Base-by-base conservation (phyloP, 2,329 filamentous ascomycete genomes). In the Bisporella sp. region DNA sequence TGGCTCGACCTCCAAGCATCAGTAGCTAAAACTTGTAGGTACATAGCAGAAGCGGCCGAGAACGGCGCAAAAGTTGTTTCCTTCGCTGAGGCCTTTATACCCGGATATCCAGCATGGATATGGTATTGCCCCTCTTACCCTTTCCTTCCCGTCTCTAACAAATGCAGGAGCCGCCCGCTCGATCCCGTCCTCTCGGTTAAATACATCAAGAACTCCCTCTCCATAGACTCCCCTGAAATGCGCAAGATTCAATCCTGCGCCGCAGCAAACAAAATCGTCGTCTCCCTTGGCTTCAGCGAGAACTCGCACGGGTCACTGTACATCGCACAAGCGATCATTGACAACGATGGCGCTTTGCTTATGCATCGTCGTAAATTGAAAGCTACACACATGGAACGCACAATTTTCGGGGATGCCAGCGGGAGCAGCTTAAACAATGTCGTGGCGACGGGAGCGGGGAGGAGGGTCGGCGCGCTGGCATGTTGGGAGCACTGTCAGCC, bases 1-100 rank as follows among this genome's bases (percentile, higher is more conserved):
- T 84, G 79, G 79, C 68, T 84, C 5, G 76, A 85, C 57, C 71
- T 84, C 3, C 67, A 73, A 9, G 74, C 62, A 0, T 70, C 72
- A 2, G 74, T 84, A 1, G 62, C 70, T 1, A 84, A 84, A 62
- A 82, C 80, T 3, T 75, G 77, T 56, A 59, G 64, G 0, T 68
- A 83, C 50, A 82, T 85, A 54, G 64, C 70, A 35, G 73, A 79
- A 55, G 81, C 81, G 1, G 74, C 74, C 1, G 55, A 64, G 9
- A 71, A 75, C 39, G 76, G 74, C 1, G 77, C 76, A 4, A 71
- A 79, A 52, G 64, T 85, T 3, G 60, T 84, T 6, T 70, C 71
- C 0, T 79, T 80, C 47, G 74, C 76, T 0, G 75, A 79, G 61
- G 71, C 72, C 41, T 79, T 73, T 71, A 74, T 79, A 29, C 74